Base-by-base conservation (phyloP, 169 alveolate genomes). In the Eimeria falciformis region DNA sequence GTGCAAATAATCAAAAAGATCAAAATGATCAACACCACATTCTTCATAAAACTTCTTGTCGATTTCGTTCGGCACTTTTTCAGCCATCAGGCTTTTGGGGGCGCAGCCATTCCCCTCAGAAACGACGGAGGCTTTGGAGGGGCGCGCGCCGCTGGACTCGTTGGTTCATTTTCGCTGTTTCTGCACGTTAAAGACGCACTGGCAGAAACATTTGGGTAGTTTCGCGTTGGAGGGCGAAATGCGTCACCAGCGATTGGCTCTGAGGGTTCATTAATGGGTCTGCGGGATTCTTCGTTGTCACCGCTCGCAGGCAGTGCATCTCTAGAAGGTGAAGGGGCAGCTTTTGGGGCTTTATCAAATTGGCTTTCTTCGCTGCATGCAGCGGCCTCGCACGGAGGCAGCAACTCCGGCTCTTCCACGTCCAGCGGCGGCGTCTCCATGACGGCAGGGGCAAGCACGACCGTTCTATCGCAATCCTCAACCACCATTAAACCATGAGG, bases 391-490 rank as follows among this genome's bases (percentile, higher is more conserved):
- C 17, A 27, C 7, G 27, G 6, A 9, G 40, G 46, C 17, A 78
- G 18, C 17, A 78, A 50, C 50, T 78, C 87, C n/a, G 87, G 87
- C 37, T 27, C 87, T 1, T 66, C 29, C 11, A 69, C 27, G 29
- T 50, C 87, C 9, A 46, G 23, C 40, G 71, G 50, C 12, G 87
- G 25, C 23, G 69, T 3, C 46, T 78, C 87, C 46, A 78, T 46
- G 25, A 47, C 87, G 25, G 87, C 71, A 25, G 87, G 87, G 71
- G 87, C 50, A 37, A 78, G 87, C 3, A 78, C 87, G 46, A 78
- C 87, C 14, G 33, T 78, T 78, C 87, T 78, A 69, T 78, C 87
- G 69, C 87, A 78, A 78, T 78, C 87, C 25, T 78, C 87, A 56
- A 78, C 50, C n/a, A 78, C 87, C 23, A 78, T 69, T 69, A 78